A percentile compares a stretch with the other conserved stretches of the same genome.
Evolutionary conservation across 345 rosid species (phyloP).

Genomic region (Eucalyptus virginea): DNA sequence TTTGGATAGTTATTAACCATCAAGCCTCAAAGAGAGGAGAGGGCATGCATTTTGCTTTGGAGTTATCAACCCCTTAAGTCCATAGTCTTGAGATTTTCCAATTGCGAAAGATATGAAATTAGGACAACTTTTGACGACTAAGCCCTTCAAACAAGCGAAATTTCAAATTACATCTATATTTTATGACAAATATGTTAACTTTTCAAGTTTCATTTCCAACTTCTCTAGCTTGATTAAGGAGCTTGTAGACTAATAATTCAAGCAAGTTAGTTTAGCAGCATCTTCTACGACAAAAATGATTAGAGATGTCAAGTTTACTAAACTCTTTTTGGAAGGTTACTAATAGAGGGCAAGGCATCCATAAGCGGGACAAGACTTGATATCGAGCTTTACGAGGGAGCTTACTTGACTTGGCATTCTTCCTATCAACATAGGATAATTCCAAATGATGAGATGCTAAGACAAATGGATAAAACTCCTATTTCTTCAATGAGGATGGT

Average conservation of each 20-base stretch:
- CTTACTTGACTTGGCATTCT: not conserved
- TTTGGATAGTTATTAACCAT: not conserved
- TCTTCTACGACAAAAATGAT: rapidly evolving
- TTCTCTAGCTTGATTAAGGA: not conserved
- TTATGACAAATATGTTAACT: too few species aligned
- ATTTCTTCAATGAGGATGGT: not conserved
- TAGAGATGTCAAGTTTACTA: too few species aligned
- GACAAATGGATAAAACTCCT: not conserved
- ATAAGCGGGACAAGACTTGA: rapidly evolving
- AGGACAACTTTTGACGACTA: rapidly evolving
- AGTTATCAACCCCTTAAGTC: not conserved
- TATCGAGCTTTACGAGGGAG: too few species aligned
- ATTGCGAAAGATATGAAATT: rapidly evolving
- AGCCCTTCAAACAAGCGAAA: rapidly evolving
- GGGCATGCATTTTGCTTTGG: rapidly evolving
- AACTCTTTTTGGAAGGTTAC: too few species aligned
- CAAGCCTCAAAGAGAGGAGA: too few species aligned
- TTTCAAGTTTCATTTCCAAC: too few species aligned
- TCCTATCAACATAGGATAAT: not conserved
- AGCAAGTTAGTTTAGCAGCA: not conserved
- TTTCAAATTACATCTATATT: too few species aligned
- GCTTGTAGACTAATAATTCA: not conserved
- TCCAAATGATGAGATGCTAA: not conserved
- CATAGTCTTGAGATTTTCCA: too few species aligned
- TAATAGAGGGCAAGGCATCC: not conserved